Conservation (phyloP, 148 eudicot genomes). For the Vaccinium myrtillus region DNA sequence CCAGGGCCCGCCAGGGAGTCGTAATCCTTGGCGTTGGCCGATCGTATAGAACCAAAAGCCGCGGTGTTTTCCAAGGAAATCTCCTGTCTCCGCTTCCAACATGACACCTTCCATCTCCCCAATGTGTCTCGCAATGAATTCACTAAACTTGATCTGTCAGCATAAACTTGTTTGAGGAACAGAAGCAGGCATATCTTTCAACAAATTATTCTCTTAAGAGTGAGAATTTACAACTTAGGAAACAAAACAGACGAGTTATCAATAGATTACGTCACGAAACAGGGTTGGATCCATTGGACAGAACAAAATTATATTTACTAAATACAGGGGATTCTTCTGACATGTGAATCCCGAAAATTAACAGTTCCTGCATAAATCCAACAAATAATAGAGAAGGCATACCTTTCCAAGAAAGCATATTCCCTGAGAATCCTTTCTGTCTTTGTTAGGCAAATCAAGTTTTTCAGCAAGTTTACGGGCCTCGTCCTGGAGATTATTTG, state of each 20-base stretch:
- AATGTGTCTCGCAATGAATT: conserved; percentile 91
- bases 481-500: conserved; percentile 58
- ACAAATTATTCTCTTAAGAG: background rate
- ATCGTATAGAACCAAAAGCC: conserved; percentile 98
- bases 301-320: background rate
- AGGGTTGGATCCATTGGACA: background rate
- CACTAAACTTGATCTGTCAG: conserved; percentile 86
- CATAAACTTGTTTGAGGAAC: conserved; percentile 3
- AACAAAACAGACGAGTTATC: background rate
- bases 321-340: background rate
- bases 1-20: conserved; percentile 99
- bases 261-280: background rate
- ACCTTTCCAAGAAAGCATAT: conserved; percentile 99
- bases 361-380: background rate
- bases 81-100: conserved; percentile 97
- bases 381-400: conserved; percentile 12
- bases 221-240: background rate
- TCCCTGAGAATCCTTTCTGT: conserved; percentile 96
- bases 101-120: conserved; percentile 92
- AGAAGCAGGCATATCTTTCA: conserved; percentile 13
- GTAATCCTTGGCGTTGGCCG: conserved; percentile 97
- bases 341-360: background rate
- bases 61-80: conserved; percentile 79
- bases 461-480: conserved; percentile 71
- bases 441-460: conserved; percentile 81